phyloP scores from a whole-genome alignment of 495 filamentous ascomycete species.

The Hypoxylon intermedium region DNA sequence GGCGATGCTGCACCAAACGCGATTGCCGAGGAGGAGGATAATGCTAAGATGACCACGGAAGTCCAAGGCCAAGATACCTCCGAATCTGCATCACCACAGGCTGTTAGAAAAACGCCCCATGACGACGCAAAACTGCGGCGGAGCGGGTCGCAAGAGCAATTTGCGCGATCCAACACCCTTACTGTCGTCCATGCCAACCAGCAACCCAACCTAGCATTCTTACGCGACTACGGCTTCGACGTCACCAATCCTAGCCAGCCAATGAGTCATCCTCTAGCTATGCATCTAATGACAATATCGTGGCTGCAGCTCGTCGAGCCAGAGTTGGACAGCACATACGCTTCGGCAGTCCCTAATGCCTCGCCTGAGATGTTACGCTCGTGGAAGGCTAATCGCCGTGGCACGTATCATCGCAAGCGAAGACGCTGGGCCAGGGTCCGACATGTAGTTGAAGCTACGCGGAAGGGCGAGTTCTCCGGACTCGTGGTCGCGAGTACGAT shows the following conservation, averaged over 20 bases:
- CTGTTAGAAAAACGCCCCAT: constrained; percentile 11
- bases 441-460: constrained; percentile 72
- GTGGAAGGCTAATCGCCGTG: constrained; percentile 78
- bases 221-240: constrained; percentile 89
- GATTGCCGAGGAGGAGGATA: neutral
- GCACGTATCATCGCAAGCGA: constrained; percentile 83
- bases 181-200: constrained; percentile 86
- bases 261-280: constrained; percentile 74
- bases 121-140: constrained; percentile 38
- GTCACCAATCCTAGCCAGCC: constrained; percentile 65
- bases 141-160: constrained; percentile 49
- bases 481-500: constrained; percentile 81
- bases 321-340: constrained; percentile 70
- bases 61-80: constrained; percentile 4
- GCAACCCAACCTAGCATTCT: constrained; percentile 84
- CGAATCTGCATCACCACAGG: constrained; percentile 14
- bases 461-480: constrained; percentile 79
- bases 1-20: neutral
- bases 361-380: constrained; percentile 62
- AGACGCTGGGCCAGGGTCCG: constrained; percentile 75
- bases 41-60: neutral
- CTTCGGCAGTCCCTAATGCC: constrained; percentile 61
- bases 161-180: constrained; percentile 77
- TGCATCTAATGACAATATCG: constrained; percentile 79
- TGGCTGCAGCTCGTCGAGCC: constrained; percentile 91